Base-by-base conservation (phyloP, 2,329 filamentous ascomycete genomes). In the Ophiostoma fasciatum region DNA sequence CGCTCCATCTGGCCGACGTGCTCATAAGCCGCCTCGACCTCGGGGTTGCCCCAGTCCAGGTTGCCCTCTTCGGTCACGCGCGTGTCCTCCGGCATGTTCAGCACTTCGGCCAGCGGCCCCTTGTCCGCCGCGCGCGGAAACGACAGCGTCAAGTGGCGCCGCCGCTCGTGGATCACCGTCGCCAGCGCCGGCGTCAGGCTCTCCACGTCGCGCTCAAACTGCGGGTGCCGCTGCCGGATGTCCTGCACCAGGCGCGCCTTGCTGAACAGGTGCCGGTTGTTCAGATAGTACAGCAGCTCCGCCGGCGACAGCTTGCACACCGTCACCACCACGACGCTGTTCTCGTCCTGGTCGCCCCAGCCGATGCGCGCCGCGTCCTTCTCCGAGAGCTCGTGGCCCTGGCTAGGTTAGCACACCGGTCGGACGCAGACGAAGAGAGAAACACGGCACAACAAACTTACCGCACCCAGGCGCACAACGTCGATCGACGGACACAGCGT, bases 261-360 rank as follows among this genome's bases (percentile, higher is more conserved):
- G 17, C 61, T 60, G 29, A 63, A 66, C 36, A 53, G 57, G 46
- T 63, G 62, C 14, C 59, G 58, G 36, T 62, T 58, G 20, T 62
- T 56, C 29, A 71, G 57, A 38, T 69, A 58, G 40, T 62, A 53
- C 42, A 67, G 57, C n/a, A 73, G 55, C 37, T 66, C 56, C 10
- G 57, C 49, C 0, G 68, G 68, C 5, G 58, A 54, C 7, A 72
- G 55, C 51, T 71, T 72, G 45, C 64, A 48, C 41, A 60, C 52
- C 0, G 59, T 62, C 13, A 46, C 47, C 17, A 59, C 51, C 26
- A 44, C 38, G 5, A 57, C 53, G 12, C 40, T 41, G 13, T 45
- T 42, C 35, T 57, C 54, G 15, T 48, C 47, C 12, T 35, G 26
- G 10, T 25, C 43, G 4, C 52, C 51, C 52, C 51, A 54, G n/a